Percentiles rank a stretch among this genome's conserved stretches.
These are phyloP conservation scores for Verticillium albo-atrum DNA, from an alignment of 2,329 filamentous ascomycete genomes.

Conservation along the genomic window DNA sequence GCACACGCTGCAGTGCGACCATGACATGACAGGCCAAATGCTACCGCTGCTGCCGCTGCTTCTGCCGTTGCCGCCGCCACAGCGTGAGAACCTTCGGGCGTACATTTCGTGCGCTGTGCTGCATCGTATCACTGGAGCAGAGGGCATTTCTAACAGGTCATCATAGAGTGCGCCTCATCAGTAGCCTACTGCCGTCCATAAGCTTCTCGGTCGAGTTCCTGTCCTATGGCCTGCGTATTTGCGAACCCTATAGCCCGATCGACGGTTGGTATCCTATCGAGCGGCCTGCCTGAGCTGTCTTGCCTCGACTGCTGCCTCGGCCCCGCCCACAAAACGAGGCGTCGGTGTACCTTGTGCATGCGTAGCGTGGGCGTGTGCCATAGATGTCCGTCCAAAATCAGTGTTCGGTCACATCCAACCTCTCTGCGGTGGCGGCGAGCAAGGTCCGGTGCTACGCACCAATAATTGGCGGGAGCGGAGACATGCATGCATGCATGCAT, in stretches of 20 bases:
- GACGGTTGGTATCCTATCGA: not conserved
- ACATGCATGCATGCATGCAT: conserved; percentile 9
- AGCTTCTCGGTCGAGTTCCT: not conserved
- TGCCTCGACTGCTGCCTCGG: not conserved
- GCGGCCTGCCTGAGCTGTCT: not conserved
- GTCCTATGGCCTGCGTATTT: not conserved
- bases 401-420: not conserved
- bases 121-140: not conserved
- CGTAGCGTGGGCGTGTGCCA: not conserved
- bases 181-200: not conserved
- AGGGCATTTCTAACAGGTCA: not conserved
- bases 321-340: not conserved
- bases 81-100: too few relatives aligned
- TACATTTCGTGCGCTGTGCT: not conserved
- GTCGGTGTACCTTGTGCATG: not conserved
- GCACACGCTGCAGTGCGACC: not conserved
- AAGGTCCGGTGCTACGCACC: conserved; percentile 4
- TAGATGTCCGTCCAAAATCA: not conserved
- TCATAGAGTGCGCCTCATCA: not conserved
- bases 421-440: conserved; percentile 4
- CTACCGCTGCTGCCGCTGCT: not conserved
- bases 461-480: conserved; percentile 11
- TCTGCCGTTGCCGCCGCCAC: not conserved
- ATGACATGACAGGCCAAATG: not conserved
- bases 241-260: not conserved